Evolutionary conservation across 192 early-diverging fungal genomes (phyloP).

Genomic region (Gamsiella multidivaricata): DNA sequence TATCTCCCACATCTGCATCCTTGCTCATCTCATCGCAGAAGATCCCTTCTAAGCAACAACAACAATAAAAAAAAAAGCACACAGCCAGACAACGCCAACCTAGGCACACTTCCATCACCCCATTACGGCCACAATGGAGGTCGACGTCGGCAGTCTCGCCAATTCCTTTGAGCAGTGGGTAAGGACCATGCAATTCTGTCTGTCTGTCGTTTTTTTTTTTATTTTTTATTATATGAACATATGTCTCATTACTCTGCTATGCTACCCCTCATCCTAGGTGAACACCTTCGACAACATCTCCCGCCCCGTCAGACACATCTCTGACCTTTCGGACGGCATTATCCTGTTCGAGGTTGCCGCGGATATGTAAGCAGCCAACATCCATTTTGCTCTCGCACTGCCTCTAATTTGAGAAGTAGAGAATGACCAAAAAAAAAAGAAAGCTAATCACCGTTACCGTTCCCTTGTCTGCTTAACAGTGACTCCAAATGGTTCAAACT

Average conservation of each 20-base stretch:
- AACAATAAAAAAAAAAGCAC: not conserved
- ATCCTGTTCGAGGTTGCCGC: slow-evolving; percentile 84
- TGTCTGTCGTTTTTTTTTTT: no score
- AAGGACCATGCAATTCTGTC: no score
- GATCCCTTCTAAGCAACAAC: no score
- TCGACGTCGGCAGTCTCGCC: slow-evolving; percentile 21
- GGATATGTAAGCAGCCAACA: slow-evolving; percentile 74
- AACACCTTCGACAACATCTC: slow-evolving; percentile 72
- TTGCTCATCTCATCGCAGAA: no score
- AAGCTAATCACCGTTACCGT: not conserved
- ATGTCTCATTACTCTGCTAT: no score
- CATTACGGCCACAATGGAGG: slow-evolving; percentile 29
- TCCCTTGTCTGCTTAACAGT: slow-evolving; percentile 68
- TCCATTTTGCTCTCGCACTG: not conserved
- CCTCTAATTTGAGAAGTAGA: not conserved
- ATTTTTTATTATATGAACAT: no score
- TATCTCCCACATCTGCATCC: no score
- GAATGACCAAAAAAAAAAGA: not conserved
- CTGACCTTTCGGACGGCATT: slow-evolving; percentile 84
- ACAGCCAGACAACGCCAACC: no score
- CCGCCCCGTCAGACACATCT: slow-evolving; percentile 54
- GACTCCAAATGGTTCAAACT: slow-evolving; percentile 93
- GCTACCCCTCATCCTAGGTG: no score
- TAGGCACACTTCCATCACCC: no score
- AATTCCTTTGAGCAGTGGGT: slow-evolving; percentile 57